These are phyloP conservation scores for Tetraselmis chui DNA, from an alignment of 139 green algal genomes.

Conservation along the genomic window DNA sequence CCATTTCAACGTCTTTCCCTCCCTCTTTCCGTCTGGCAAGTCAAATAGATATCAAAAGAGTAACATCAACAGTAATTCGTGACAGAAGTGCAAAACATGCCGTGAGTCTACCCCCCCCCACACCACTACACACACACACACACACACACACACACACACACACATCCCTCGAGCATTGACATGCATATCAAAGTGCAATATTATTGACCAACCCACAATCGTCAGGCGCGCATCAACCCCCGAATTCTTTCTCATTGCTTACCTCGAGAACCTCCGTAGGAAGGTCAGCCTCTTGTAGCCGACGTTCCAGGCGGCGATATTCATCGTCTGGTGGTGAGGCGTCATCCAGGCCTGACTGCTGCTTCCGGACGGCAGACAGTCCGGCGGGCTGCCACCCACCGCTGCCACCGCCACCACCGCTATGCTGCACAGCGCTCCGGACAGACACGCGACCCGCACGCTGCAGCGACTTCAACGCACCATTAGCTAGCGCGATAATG, in stretches of 20 bases:
- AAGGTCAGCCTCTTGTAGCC: conserved; percentile 23
- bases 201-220: no score
- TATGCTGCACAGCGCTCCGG: not conserved
- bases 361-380: not conserved
- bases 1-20: no score
- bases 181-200: no score
- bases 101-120: no score
- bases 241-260: no score
- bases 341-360: conserved; percentile 7
- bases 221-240: no score
- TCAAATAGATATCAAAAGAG: no score
- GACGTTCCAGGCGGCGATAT: conserved; percentile 14
- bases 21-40: no score
- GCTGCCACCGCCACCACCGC: not conserved
- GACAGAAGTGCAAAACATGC: not conserved
- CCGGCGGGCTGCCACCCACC: not conserved
- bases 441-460: conserved; percentile 6
- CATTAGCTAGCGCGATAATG: conserved; percentile 9
- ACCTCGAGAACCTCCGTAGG: conserved; percentile 20
- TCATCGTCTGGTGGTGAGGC: conserved; percentile 18
- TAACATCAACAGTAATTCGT: not conserved
- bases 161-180: no score
- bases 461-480: conserved; percentile 6
- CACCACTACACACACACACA: no score
- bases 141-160: no score